Conservation (phyloP, 1,284 basidiomycete genomes). For the Naganishia sp. region DNA sequence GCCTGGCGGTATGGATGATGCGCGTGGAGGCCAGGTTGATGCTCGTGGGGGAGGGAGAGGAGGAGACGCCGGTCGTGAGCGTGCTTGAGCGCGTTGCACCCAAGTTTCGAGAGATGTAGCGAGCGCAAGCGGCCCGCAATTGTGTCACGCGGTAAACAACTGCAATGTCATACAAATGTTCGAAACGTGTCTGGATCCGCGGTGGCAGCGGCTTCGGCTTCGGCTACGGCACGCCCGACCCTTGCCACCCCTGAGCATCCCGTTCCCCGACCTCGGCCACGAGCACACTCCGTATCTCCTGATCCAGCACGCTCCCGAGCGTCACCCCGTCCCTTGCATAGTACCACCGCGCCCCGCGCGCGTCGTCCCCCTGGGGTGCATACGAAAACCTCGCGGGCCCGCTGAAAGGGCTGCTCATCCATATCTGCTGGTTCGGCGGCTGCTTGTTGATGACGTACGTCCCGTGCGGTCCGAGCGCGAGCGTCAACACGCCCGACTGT, state of each 20-base stretch:
- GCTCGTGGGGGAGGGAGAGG: not conserved
- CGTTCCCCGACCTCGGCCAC: conserved; percentile 59
- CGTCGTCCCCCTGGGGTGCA: conserved; percentile 47
- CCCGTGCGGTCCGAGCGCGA: conserved; percentile 76
- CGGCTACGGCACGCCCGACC: conserved; percentile 40
- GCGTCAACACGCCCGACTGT: conserved; percentile 85
- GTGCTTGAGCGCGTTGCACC: conserved; percentile 9
- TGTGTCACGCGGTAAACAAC: no score
- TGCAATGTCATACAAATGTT: no score
- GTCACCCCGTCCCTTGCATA: conserved; percentile 70
- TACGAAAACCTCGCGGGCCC: conserved; percentile 90
- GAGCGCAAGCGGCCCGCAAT: not conserved
- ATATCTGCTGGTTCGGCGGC: conserved; percentile 98
- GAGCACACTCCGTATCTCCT: conserved; percentile 44
- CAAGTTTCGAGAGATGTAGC: not conserved
- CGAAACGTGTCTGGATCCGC: no score
- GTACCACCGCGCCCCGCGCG: conserved; percentile 61
- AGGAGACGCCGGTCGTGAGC: conserved; percentile 8
- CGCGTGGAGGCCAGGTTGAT: not conserved
- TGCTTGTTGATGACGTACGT: conserved; percentile 99
- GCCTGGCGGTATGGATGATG: not conserved
- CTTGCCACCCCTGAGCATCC: conserved; percentile 44
- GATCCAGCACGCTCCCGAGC: conserved; percentile 67
- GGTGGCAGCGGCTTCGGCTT: no score
- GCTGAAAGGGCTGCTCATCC: conserved; percentile 89